Evolutionary conservation across 306 rosid species (phyloP).

Genomic region (Phaseolus lunatus): DNA sequence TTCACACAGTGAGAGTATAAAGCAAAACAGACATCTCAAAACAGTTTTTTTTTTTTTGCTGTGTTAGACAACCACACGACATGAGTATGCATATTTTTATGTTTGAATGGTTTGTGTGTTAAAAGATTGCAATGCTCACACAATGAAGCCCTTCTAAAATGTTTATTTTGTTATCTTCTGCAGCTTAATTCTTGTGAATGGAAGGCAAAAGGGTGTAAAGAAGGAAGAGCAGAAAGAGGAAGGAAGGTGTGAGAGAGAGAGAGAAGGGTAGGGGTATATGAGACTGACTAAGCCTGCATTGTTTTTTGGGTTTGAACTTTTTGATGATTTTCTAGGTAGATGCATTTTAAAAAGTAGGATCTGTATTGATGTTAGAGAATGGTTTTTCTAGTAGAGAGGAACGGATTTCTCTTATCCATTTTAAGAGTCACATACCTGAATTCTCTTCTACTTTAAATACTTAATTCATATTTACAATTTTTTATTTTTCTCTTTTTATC

Average conservation of each 20-base stretch:
- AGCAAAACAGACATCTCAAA: background rate
- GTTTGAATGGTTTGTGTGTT: background rate
- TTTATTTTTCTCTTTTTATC: background rate
- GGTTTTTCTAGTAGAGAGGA: constrained; percentile 1
- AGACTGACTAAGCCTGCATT: constrained; percentile 17
- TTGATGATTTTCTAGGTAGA: constrained; percentile 40
- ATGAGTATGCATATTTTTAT: background rate
- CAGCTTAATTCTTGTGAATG: constrained; percentile 20
- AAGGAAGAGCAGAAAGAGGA: constrained; percentile 4
- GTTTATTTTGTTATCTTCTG: constrained; percentile 11
- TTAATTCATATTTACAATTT: background rate
- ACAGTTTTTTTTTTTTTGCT: background rate
- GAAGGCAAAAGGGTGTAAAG: constrained; percentile 23
- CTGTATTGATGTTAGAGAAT: constrained; percentile 19
- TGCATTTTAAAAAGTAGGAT: constrained; percentile 26
- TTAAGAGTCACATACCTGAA: background rate
- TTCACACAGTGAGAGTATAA: background rate
- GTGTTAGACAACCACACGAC: background rate
- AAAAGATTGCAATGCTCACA: background rate
- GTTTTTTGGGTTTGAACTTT: constrained; percentile 40
- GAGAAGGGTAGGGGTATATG: constrained; percentile 1
- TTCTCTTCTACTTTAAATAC: no score
- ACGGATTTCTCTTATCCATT: background rate
- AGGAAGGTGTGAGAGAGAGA: background rate
- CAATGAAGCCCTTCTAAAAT: background rate